phyloP scores from a whole-genome alignment of 768 basidiomycete species.

The Sporobolomyces pararoseus region DNA sequence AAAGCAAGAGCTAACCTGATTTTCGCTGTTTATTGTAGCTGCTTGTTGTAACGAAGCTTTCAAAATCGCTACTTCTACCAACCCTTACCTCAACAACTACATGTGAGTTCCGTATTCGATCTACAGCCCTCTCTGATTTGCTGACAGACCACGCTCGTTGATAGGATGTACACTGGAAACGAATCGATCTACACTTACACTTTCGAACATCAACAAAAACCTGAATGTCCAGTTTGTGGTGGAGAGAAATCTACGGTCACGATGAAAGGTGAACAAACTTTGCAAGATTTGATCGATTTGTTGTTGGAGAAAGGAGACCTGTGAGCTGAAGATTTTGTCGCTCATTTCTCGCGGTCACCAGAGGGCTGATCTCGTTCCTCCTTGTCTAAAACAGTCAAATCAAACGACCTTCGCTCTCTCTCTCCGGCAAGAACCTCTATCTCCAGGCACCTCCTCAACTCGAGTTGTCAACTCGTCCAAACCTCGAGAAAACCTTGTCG shows the following conservation, averaged over 20 bases:
- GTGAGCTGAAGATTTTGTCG: constrained; percentile 56
- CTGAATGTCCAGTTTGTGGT: constrained; percentile 95
- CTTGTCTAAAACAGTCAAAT: constrained; percentile 66
- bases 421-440: constrained; percentile 72
- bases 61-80: constrained; percentile 93
- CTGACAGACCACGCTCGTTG: neutral
- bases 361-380: neutral
- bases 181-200: constrained; percentile 96
- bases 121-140: neutral
- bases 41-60: constrained; percentile 99
- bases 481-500: constrained; percentile 76
- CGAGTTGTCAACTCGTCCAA: constrained; percentile 81
- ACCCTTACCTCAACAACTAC: constrained; percentile 92
- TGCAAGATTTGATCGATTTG: constrained; percentile 83
- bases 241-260: constrained; percentile 73
- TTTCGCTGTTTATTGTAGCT: constrained; percentile 54
- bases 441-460: constrained; percentile 90
- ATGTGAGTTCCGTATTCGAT: constrained; percentile 53
- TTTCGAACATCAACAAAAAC: constrained; percentile 86
- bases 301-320: constrained; percentile 83
- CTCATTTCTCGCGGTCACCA: too few relatives aligned
- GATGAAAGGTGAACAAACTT: constrained; percentile 59
- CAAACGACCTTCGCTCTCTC: constrained; percentile 88
- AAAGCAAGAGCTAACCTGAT: too few relatives aligned
- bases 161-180: constrained; percentile 83